These are phyloP conservation scores for Plantago major DNA, from an alignment of 257 asterid species.

Conservation along the genomic window DNA sequence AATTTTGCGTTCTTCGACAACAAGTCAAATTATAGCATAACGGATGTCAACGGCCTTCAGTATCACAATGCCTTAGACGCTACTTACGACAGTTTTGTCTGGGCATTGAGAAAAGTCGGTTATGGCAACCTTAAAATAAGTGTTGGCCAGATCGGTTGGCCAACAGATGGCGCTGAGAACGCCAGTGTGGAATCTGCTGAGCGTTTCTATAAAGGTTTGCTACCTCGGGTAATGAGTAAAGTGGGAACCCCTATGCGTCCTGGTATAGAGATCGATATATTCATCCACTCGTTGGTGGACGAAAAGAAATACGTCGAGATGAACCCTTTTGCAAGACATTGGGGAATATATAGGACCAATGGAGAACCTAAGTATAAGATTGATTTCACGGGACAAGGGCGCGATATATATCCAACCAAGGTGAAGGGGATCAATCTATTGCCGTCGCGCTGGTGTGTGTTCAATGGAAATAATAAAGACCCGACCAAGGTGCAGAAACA, in stretches of 20 bases:
- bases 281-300: slow-evolving; percentile 37
- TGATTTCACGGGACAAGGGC: slow-evolving; percentile 27
- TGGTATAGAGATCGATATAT: slow-evolving; percentile 35
- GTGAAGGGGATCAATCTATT: slow-evolving; percentile 25
- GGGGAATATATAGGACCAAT: slow-evolving; percentile 46
- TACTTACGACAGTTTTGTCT: slow-evolving; percentile 40
- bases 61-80: slow-evolving; percentile 51
- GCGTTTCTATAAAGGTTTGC: slow-evolving; percentile 43
- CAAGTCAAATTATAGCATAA: not conserved
- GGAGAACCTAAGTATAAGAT: slow-evolving; percentile 44
- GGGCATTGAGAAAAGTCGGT: slow-evolving; percentile 38
- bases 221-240: slow-evolving; percentile 35
- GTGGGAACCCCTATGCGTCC: slow-evolving; percentile 41
- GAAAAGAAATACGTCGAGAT: slow-evolving; percentile 40
- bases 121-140: slow-evolving; percentile 38
- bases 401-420: not conserved
- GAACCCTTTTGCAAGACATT: slow-evolving; percentile 42
- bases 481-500: not conserved
- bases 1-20: slow-evolving; percentile 48
- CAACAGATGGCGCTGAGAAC: slow-evolving; percentile 39
- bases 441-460: slow-evolving; percentile 34
- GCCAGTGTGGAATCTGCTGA: slow-evolving; percentile 32
- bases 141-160: slow-evolving; percentile 56
- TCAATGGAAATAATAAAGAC: not conserved
- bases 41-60: slow-evolving; percentile 32